Evolutionary conservation across 345 rosid genomes (phyloP).

Genomic region (Turnera subulata): DNA sequence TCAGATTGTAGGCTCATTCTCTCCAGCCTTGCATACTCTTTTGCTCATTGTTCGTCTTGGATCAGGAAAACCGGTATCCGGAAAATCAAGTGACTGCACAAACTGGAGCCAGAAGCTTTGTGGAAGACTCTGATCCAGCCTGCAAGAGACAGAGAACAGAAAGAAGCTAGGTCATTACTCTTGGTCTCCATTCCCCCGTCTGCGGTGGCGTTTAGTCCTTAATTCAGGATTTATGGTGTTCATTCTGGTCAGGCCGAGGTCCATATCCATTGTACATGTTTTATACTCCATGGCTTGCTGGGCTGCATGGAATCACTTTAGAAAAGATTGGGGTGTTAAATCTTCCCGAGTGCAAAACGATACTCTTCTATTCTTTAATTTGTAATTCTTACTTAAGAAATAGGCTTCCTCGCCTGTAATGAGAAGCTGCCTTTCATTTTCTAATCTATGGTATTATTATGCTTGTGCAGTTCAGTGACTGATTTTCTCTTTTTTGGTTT

Average conservation of each 20-base stretch:
- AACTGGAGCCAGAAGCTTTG: constrained; percentile 29
- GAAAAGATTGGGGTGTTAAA: not conserved
- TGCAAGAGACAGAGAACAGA: constrained; percentile 45
- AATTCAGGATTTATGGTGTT: constrained; percentile 6
- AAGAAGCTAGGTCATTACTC: constrained; percentile 23
- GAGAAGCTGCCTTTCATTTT: constrained; percentile 14
- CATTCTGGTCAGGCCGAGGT: constrained; percentile 17
- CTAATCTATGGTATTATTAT: too few species aligned
- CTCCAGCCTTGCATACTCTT: not conserved
- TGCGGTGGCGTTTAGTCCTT: constrained; percentile 13
- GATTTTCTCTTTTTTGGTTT: too few species aligned
- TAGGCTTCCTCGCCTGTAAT: constrained; percentile 24
- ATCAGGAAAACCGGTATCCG: constrained; percentile 23
- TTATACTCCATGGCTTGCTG: constrained; percentile 18
- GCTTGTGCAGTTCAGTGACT: too few species aligned
- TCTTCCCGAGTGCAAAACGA: not conserved
- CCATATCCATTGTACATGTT: constrained; percentile 37
- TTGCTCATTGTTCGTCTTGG: constrained; percentile 25
- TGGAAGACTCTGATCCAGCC: constrained; percentile 35
- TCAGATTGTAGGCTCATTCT: not conserved
- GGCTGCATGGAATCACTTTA: constrained; percentile 12
- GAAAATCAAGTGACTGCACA: constrained; percentile 33
- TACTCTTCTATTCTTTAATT: constrained; percentile 17
- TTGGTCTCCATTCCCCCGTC: constrained; percentile 5
- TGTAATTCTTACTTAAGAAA: constrained; percentile 1